Evolutionary conservation across 2,329 filamentous ascomycete species (phyloP).

Genomic region (Ophiostoma ulmi): DNA sequence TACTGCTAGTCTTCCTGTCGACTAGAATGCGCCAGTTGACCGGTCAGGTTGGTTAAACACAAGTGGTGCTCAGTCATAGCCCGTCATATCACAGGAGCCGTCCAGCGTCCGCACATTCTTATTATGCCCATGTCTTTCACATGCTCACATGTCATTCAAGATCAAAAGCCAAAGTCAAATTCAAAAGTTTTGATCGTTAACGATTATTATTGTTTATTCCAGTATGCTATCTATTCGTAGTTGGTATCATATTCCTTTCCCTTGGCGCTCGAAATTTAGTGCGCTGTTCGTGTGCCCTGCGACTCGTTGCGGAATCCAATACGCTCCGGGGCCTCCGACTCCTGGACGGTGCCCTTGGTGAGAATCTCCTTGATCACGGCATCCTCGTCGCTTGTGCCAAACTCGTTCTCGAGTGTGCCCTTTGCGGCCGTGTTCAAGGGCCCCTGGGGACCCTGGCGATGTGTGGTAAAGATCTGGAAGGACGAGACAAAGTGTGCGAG

Average conservation of each 20-base stretch:
- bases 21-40: neutral
- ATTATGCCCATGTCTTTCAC: too few species aligned
- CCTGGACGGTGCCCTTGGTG: slow-evolving; percentile 66
- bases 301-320: slow-evolving; percentile 51
- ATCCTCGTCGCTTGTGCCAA: slow-evolving; percentile 74
- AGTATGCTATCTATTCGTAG: neutral
- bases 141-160: too few species aligned
- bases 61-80: neutral
- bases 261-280: neutral
- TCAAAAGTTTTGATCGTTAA: neutral
- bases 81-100: neutral
- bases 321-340: slow-evolving; percentile 49
- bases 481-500: slow-evolving; percentile 78
- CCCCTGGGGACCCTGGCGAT: slow-evolving; percentile 83
- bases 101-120: too few species aligned
- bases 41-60: neutral
- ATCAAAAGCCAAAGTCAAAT: too few species aligned
- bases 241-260: neutral
- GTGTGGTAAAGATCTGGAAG: slow-evolving; percentile 85
- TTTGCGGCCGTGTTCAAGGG: slow-evolving; percentile 72
- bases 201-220: neutral
- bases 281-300: slow-evolving; percentile 37
- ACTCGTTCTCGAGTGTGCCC: slow-evolving; percentile 72
- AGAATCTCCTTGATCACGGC: slow-evolving; percentile 78
- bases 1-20: neutral